Conservation (phyloP, 2,329 filamentous ascomycete species). For the Exutisphaerella laricina region DNA sequence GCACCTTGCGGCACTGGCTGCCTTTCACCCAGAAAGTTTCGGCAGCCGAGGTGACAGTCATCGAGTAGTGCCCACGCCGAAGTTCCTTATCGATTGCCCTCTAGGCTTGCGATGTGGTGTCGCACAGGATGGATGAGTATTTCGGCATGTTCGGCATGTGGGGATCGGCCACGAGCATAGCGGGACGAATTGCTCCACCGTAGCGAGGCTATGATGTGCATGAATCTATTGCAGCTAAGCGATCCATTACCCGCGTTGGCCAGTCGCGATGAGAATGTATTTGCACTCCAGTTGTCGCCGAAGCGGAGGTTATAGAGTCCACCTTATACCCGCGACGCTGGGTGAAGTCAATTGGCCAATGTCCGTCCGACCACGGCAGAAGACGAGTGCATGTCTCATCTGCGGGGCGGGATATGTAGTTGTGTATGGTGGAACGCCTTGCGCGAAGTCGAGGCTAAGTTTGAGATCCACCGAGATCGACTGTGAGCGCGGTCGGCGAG, state of each 20-base stretch:
- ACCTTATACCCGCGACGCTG: background rate
- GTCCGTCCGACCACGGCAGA: background rate
- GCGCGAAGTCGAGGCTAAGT: background rate
- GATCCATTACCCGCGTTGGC: constrained; percentile 1
- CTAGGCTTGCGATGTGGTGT: too few relatives aligned
- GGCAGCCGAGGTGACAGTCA: too few relatives aligned
- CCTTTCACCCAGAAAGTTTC: too few relatives aligned
- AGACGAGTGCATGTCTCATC: background rate
- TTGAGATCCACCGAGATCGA: background rate
- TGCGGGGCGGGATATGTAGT: background rate
- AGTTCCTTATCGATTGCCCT: too few relatives aligned
- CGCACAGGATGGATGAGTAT: background rate
- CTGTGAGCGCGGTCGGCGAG: background rate
- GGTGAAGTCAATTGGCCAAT: background rate
- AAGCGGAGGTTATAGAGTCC: background rate
- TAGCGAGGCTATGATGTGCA: background rate
- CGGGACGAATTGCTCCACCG: background rate
- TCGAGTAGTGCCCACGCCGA: too few relatives aligned
- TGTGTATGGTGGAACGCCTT: background rate
- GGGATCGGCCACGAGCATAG: background rate
- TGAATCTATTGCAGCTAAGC: background rate
- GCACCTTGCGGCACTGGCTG: too few relatives aligned
- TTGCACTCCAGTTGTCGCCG: background rate
- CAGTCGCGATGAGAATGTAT: background rate
- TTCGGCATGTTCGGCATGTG: background rate